These are phyloP conservation scores for Cytospora schulzeri DNA, from an alignment of 2,329 filamentous ascomycete species.

Conservation along the genomic window DNA sequence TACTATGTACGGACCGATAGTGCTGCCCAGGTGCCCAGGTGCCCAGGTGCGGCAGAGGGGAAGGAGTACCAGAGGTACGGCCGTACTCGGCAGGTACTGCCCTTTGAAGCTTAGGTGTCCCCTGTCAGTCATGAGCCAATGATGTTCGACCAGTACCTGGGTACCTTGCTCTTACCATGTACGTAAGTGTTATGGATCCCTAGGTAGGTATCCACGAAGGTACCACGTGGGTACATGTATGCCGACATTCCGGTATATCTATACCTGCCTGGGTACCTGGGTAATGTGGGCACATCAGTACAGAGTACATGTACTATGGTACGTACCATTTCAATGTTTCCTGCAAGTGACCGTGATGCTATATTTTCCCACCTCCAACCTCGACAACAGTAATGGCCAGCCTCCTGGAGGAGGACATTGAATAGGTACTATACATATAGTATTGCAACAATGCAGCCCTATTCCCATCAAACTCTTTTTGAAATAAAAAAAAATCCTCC, in stretches of 20 bases:
- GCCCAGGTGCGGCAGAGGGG: background rate
- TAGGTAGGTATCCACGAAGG: too few species aligned
- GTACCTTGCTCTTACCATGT: too few species aligned
- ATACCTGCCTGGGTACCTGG: background rate
- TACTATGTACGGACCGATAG: background rate
- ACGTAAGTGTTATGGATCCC: too few species aligned
- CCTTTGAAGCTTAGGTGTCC: background rate
- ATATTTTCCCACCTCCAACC: background rate
- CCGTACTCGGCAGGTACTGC: conserved; percentile 1
- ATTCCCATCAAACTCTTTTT: conserved; percentile 14
- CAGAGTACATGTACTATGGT: background rate
- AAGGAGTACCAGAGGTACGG: background rate
- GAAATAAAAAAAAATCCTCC: conserved; percentile 11
- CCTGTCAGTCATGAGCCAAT: background rate
- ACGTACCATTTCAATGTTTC: background rate
- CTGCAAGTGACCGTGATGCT: background rate
- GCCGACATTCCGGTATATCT: too few species aligned
- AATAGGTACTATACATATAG: conserved; percentile 2
- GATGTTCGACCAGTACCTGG: background rate
- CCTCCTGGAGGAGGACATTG: background rate
- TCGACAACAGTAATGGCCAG: background rate
- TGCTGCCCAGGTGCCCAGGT: too few species aligned
- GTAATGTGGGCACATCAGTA: background rate
- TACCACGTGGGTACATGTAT: background rate
- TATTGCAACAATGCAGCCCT: conserved; percentile 30